A percentile compares a stretch with the other conserved stretches of the same genome.
Conservation (phyloP, 345 rosid genomes). For the Citrus hindsii region DNA sequence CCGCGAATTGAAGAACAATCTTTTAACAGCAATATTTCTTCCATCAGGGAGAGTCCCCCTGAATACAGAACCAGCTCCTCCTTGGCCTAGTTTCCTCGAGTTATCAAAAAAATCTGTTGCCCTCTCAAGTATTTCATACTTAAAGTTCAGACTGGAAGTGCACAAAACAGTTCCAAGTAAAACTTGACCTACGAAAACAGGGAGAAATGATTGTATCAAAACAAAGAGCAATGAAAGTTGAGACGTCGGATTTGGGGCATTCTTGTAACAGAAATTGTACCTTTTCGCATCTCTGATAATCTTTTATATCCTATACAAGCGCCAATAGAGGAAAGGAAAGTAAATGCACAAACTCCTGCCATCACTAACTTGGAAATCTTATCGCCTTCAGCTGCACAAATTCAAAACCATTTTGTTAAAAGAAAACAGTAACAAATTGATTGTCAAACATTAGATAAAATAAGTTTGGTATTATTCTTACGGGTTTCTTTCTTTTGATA, state of each 20-base stretch:
- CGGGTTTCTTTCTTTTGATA: too few relatives aligned
- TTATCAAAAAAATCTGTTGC: constrained; percentile 61
- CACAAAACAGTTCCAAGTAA: background rate
- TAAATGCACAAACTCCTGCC: constrained; percentile 18
- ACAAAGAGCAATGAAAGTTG: background rate
- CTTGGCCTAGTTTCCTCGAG: constrained; percentile 71
- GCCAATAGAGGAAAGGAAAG: constrained; percentile 34
- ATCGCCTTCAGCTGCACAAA: constrained; percentile 2
- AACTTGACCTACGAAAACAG: constrained; percentile 12
- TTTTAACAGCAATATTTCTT: constrained; percentile 63
- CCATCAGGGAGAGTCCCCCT: constrained; percentile 76
- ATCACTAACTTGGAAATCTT: background rate
- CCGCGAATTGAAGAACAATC: constrained; percentile 51
- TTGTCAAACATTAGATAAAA: background rate
- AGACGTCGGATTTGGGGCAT: background rate
- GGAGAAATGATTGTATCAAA: background rate
- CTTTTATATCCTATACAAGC: constrained; percentile 43
- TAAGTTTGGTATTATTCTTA: too few relatives aligned
- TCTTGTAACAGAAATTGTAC: background rate
- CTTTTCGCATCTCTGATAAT: constrained; percentile 32
- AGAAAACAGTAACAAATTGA: background rate
- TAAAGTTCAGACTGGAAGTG: constrained; percentile 36
- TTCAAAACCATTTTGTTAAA: background rate
- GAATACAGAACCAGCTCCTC: constrained; percentile 79
- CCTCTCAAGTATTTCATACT: constrained; percentile 64